These are phyloP conservation scores for Hibiscus syriacus DNA, from an alignment of 345 rosid species.

Conservation along the genomic window DNA sequence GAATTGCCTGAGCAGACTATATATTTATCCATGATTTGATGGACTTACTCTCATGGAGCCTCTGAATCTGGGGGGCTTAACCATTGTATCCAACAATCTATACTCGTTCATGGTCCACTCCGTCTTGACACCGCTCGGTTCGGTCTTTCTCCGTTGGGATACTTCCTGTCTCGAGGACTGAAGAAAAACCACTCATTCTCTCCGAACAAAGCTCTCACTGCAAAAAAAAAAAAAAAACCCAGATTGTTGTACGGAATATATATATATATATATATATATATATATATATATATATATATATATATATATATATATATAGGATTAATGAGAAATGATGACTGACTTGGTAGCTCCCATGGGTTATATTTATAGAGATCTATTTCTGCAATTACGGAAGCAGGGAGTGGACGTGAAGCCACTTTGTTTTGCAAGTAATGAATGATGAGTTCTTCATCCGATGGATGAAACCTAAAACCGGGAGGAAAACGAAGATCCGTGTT, in stretches of 20 bases:
- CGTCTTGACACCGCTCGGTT: too few species aligned
- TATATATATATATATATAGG: too few species aligned
- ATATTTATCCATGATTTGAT: too few species aligned
- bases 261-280: too few species aligned
- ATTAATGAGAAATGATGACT: too few species aligned
- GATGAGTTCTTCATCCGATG: slow-evolving; percentile 51
- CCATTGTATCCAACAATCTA: slow-evolving; percentile 22
- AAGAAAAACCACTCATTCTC: slow-evolving; percentile 67
- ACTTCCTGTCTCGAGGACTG: slow-evolving; percentile 43
- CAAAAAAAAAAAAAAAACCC: neutral
- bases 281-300: too few species aligned
- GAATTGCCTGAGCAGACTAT: too few species aligned
- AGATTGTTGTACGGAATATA: too few species aligned
- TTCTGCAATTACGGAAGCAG: slow-evolving; percentile 42
- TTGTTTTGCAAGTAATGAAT: slow-evolving; percentile 41
- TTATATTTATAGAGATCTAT: slow-evolving; percentile 40
- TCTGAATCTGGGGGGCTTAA: slow-evolving; percentile 21
- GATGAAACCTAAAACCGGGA: slow-evolving; percentile 53
- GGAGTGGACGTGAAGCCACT: slow-evolving; percentile 32
- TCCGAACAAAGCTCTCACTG: slow-evolving; percentile 70
- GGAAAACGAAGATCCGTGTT: slow-evolving; percentile 28
- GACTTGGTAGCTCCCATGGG: slow-evolving; percentile 57
- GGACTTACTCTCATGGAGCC: slow-evolving; percentile 58
- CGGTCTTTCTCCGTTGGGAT: slow-evolving; percentile 33
- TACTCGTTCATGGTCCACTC: slow-evolving; percentile 53